Conservation (phyloP, 805 yeast genomes). For the Saturnispora sekii region DNA sequence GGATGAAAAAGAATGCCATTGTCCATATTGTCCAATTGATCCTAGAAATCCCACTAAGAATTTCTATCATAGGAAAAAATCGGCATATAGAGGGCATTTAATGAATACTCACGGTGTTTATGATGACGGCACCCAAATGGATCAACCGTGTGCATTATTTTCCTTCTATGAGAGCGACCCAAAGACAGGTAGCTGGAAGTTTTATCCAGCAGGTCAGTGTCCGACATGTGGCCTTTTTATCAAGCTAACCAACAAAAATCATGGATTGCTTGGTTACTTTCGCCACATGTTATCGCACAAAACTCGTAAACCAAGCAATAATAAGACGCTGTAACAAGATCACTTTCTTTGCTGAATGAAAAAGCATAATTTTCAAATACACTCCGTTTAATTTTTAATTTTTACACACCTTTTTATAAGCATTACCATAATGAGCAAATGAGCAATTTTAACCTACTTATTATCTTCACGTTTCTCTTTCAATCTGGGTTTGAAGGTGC, state of each 20-base stretch:
- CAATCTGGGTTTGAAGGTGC: neutral
- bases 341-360: too few relatives aligned
- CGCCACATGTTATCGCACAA: slow-evolving; percentile 9
- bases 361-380: too few relatives aligned
- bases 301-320: neutral
- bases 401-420: too few relatives aligned
- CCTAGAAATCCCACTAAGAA: slow-evolving; percentile 4
- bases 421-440: neutral
- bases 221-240: slow-evolving; percentile 3
- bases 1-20: slow-evolving; percentile 9
- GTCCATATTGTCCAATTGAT: slow-evolving; percentile 8
- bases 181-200: slow-evolving; percentile 5
- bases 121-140: slow-evolving; percentile 8
- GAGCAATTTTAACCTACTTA: neutral
- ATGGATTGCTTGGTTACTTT: slow-evolving; percentile 12
- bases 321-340: too few relatives aligned
- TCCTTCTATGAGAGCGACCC: slow-evolving; percentile 9
- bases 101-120: slow-evolving; percentile 14
- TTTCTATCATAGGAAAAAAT: slow-evolving; percentile 13
- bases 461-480: neutral
- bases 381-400: too few relatives aligned
- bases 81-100: slow-evolving; percentile 14
- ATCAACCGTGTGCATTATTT: slow-evolving; percentile 4
- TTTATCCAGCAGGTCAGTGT: slow-evolving; percentile 8
- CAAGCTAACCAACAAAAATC: slow-evolving; percentile 10